Conservation (phyloP, 108 stramenopile genomes). For the Skeletonema tropicum region DNA sequence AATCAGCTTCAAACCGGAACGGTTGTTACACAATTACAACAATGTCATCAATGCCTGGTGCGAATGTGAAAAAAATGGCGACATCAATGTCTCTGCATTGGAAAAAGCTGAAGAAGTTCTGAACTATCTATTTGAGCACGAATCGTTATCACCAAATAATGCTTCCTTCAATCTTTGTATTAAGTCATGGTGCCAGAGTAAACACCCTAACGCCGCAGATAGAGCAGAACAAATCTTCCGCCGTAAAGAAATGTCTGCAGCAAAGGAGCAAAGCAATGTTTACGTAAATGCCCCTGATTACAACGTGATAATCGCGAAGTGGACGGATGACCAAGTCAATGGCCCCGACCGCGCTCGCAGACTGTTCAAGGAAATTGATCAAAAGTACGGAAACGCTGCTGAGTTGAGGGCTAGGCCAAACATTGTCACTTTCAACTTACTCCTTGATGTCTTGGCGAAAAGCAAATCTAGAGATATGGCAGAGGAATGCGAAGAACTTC, state of each 20-base stretch:
- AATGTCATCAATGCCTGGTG: slow-evolving; percentile 41
- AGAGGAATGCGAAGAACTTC: slow-evolving; percentile 20
- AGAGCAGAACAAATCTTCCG: slow-evolving; percentile 35
- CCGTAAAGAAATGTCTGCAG: slow-evolving; percentile 34
- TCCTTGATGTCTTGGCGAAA: slow-evolving; percentile 47
- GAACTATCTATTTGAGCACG: slow-evolving; percentile 20
- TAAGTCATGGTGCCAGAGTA: slow-evolving; percentile 44
- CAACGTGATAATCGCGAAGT: slow-evolving; percentile 35
- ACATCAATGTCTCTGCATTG: slow-evolving; percentile 16
- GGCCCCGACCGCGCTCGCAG: slow-evolving; percentile 34
- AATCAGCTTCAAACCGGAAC: slow-evolving; percentile 35
- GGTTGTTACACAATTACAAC: slow-evolving; percentile 42
- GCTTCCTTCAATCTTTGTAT: slow-evolving; percentile 35
- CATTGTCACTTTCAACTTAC: slow-evolving; percentile 27
- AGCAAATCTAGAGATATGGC: slow-evolving; percentile 23
- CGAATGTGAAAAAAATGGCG: slow-evolving; percentile 22
- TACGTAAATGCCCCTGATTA: slow-evolving; percentile 21
- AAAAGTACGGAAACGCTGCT: slow-evolving; percentile 8
- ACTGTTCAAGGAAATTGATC: slow-evolving; percentile 36
- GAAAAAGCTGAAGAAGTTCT: slow-evolving; percentile 36
- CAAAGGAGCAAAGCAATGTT: slow-evolving; percentile 17
- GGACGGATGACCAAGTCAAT: slow-evolving; percentile 30
- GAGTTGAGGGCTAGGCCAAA: slow-evolving; percentile 20
- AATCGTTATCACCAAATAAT: slow-evolving; percentile 33
- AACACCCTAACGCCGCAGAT: slow-evolving; percentile 25